These are phyloP conservation scores for Coelastrella sp. DNA, from an alignment of 139 green algal genomes.

Conservation along the genomic window DNA sequence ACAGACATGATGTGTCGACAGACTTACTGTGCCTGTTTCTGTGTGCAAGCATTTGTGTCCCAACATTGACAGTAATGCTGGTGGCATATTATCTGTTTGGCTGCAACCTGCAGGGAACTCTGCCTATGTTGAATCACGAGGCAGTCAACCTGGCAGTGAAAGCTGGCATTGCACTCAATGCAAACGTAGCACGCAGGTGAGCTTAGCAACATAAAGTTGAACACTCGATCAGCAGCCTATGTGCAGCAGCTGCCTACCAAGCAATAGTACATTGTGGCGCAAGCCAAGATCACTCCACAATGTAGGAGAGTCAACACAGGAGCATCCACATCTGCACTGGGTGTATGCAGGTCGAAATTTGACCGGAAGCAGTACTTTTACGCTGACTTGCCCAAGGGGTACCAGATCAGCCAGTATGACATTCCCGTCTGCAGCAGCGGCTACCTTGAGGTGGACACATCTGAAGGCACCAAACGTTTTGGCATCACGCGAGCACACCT, in stretches of 20 bases:
- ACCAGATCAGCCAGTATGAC: conserved; percentile 98
- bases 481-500: conserved; percentile 87
- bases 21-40: neutral
- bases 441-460: conserved; percentile 59
- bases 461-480: conserved; percentile 60
- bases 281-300: conserved; percentile 9
- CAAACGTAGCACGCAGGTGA: conserved; percentile 65
- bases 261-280: neutral
- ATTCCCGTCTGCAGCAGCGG: conserved; percentile 75
- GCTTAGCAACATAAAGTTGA: neutral
- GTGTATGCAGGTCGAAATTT: conserved; percentile 85
- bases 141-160: conserved; percentile 80
- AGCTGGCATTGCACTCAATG: conserved; percentile 88
- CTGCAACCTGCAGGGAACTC: conserved; percentile 74
- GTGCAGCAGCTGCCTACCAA: neutral
- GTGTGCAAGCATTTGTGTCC: neutral
- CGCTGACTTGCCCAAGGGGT: conserved; percentile 97
- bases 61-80: neutral
- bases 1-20: no score
- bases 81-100: no score
- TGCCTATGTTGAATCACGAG: conserved; percentile 87
- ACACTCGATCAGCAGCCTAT: neutral
- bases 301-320: neutral
- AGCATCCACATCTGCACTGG: neutral
- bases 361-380: conserved; percentile 99